A percentile compares a stretch with the other conserved stretches of the same genome.
Conservation (phyloP, 352 stramenopile species). For the Pythium scleroteichum region DNA sequence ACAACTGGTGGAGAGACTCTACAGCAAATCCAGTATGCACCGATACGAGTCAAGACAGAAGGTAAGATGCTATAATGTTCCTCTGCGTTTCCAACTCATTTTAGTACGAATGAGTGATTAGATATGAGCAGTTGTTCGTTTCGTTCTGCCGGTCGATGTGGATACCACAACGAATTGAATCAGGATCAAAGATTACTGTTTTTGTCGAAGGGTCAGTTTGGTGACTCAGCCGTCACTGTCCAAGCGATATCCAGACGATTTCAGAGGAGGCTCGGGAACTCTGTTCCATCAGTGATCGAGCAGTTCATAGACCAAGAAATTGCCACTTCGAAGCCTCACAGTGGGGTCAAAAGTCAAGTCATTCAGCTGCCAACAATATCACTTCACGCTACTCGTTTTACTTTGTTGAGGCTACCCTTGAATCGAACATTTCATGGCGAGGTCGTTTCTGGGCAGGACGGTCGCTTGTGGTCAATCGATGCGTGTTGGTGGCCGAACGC, state of each 20-base stretch:
- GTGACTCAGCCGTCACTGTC: constrained; percentile 16
- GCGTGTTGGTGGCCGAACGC: constrained; percentile 1
- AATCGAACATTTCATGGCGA: constrained; percentile 16
- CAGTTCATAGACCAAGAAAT: not conserved
- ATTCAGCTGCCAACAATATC: not conserved
- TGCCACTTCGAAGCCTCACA: not conserved
- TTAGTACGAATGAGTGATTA: not conserved
- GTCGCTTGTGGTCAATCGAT: constrained; percentile 25
- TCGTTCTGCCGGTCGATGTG: constrained; percentile 12
- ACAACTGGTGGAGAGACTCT: not conserved
- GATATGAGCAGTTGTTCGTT: constrained; percentile 11
- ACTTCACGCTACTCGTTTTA: not conserved
- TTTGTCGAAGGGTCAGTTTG: not conserved
- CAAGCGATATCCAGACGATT: not conserved
- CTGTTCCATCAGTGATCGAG: not conserved
- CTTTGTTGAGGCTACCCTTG: constrained; percentile 8
- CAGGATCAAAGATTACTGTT: constrained; percentile 5
- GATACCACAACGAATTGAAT: constrained; percentile 26
- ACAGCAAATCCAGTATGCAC: constrained; percentile 13
- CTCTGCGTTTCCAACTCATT: too few relatives aligned
- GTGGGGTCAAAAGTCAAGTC: too few relatives aligned
- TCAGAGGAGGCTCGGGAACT: constrained; percentile 5
- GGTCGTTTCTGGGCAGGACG: too few relatives aligned
- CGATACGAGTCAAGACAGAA: not conserved
- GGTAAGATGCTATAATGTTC: not conserved